Evolutionary conservation across 2,329 filamentous ascomycete species (phyloP).

Genomic region (Podosphaera leucotricha): DNA sequence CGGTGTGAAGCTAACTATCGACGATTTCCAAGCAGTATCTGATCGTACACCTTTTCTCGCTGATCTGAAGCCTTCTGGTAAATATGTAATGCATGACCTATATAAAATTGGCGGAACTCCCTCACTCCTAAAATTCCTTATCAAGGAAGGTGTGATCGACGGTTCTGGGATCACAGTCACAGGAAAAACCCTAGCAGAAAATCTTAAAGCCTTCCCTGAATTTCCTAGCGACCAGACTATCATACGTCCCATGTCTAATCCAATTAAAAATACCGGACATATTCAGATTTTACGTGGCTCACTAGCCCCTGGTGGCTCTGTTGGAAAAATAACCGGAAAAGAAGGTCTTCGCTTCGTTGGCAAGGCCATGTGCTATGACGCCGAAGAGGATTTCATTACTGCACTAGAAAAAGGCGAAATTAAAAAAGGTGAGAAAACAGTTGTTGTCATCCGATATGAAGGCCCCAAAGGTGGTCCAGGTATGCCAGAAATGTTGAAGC

Average conservation of each 20-base stretch:
- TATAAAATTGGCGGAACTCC: slow-evolving; percentile 33
- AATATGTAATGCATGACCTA: slow-evolving; percentile 36
- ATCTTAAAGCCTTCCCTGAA: slow-evolving; percentile 31
- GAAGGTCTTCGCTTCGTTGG: slow-evolving; percentile 45
- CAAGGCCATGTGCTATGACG: slow-evolving; percentile 46
- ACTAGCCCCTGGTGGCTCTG: slow-evolving; percentile 43
- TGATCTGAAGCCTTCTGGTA: slow-evolving; percentile 56
- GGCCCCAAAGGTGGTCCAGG: slow-evolving; percentile 51
- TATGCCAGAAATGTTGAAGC: slow-evolving; percentile 55
- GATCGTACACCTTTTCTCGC: slow-evolving; percentile 60
- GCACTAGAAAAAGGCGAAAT: slow-evolving; percentile 44
- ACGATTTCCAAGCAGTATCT: slow-evolving; percentile 67
- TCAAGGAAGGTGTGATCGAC: slow-evolving; percentile 33
- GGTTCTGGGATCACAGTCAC: slow-evolving; percentile 36
- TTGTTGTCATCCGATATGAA: slow-evolving; percentile 53
- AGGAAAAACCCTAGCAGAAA: slow-evolving; percentile 32
- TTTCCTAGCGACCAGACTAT: slow-evolving; percentile 48
- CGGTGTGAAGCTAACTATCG: slow-evolving; percentile 59
- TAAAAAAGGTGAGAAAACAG: slow-evolving; percentile 54
- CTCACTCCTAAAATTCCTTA: slow-evolving; percentile 30
- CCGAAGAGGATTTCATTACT: slow-evolving; percentile 43
- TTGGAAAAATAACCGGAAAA: slow-evolving; percentile 58
- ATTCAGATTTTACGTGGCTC: slow-evolving; percentile 50
- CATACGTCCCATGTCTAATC: slow-evolving; percentile 42
- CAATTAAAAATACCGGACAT: slow-evolving; percentile 48